Percentiles rank a stretch among this genome's conserved stretches.
phyloP scores from a whole-genome alignment of 192 early-diverging fungal species.

The Podochytrium sp. region DNA sequence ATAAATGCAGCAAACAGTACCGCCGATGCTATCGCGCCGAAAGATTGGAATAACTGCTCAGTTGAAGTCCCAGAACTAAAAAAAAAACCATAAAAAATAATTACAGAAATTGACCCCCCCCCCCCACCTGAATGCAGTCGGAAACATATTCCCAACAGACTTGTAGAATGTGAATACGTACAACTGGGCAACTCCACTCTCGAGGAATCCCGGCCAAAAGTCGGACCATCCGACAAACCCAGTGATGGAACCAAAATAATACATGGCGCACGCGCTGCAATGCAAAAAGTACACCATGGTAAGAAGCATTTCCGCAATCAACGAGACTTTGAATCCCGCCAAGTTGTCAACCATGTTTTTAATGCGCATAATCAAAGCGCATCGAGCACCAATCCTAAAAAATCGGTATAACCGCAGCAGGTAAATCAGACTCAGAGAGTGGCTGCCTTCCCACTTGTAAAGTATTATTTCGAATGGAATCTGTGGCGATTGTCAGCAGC shows the following conservation, averaged over 20 bases:
- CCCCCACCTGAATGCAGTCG: neutral
- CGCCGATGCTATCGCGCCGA: neutral
- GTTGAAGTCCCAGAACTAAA: neutral
- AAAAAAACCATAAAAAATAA: neutral
- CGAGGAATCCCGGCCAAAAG: neutral
- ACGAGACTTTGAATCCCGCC: neutral
- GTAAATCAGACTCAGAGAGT: neutral
- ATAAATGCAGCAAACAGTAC: neutral
- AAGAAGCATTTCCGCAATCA: neutral
- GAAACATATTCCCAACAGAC: neutral
- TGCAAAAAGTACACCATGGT: neutral
- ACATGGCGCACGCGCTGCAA: neutral
- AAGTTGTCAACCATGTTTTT: neutral
- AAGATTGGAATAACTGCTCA: neutral
- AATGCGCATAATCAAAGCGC: neutral
- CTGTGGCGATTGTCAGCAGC: neutral
- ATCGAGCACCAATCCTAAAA: neutral
- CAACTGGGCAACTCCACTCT: neutral
- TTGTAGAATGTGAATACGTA: neutral
- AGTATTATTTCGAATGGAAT: conserved; percentile 2
- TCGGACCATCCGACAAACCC: neutral
- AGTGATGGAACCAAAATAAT: neutral
- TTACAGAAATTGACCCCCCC: neutral
- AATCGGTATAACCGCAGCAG: neutral
- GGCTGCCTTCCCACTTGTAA: neutral